Evolutionary conservation across 768 basidiomycete species (phyloP).

Genomic region (Boletus rufocinnamomeus): DNA sequence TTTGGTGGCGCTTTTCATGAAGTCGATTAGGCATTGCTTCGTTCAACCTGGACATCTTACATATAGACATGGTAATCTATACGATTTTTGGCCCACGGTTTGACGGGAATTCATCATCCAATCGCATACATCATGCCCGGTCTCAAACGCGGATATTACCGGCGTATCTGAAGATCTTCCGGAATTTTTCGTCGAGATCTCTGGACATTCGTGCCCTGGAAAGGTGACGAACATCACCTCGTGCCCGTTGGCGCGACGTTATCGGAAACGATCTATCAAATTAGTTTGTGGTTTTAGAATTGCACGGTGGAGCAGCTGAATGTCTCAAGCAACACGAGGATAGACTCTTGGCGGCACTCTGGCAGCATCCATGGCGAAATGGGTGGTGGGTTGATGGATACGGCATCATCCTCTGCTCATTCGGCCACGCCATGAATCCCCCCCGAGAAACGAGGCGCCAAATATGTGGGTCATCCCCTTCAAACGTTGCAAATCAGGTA

Average conservation of each 20-base stretch:
- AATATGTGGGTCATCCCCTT: conserved; percentile 52
- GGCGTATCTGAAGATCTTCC: not conserved
- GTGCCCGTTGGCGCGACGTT: not conserved
- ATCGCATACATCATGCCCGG: not conserved
- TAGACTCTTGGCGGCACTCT: not conserved
- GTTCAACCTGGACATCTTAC: conserved; percentile 26
- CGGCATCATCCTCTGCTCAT: not conserved
- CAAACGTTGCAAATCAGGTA: conserved; percentile 10
- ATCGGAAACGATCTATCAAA: not conserved
- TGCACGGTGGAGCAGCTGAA: not conserved
- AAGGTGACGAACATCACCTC: not conserved
- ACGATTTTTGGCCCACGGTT: conserved; percentile 9
- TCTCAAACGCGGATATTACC: not conserved
- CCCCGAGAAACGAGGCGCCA: conserved; percentile 48
- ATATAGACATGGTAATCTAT: conserved; percentile 33
- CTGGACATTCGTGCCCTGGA: not conserved
- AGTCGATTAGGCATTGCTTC: conserved; percentile 12
- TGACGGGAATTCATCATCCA: not conserved
- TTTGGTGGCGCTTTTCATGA: conserved; percentile 80
- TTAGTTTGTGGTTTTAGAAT: not conserved
- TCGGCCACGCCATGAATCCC: conserved; percentile 38
- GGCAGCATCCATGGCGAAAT: not conserved
- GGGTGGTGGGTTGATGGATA: not conserved
- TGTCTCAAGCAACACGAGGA: not conserved
- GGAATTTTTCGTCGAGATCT: not conserved